A percentile compares a stretch with the other conserved stretches of the same genome.
phyloP scores from a whole-genome alignment of 768 basidiomycete genomes.

The Suillus brevipes region DNA sequence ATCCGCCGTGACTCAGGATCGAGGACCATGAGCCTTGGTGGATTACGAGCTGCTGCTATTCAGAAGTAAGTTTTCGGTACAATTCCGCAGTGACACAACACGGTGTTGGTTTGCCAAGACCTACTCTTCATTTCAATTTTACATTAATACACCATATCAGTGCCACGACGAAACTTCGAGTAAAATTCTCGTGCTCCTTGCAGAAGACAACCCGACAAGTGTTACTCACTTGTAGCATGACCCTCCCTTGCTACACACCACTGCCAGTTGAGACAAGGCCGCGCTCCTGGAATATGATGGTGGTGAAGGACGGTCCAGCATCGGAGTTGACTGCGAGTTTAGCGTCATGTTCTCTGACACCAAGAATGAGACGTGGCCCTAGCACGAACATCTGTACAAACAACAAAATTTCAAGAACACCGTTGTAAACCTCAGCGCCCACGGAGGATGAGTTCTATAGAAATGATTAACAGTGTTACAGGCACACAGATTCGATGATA shows the following conservation, averaged over 20 bases:
- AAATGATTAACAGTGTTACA: not conserved
- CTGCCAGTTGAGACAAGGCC: not conserved
- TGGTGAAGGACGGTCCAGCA: not conserved
- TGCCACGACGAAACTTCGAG: not conserved
- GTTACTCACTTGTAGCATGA: too few relatives aligned
- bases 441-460: not conserved
- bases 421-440: not conserved
- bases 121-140: not conserved
- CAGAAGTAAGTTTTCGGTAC: not conserved
- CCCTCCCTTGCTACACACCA: not conserved
- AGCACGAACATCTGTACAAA: constrained; percentile 1
- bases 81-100: not conserved
- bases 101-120: not conserved
- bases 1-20: not conserved
- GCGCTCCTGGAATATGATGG: constrained; percentile 2
- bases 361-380: not conserved
- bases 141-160: not conserved
- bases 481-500: not conserved
- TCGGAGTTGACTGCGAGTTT: not conserved
- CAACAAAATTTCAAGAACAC: not conserved
- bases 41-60: not conserved
- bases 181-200: not conserved
- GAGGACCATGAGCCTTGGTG: not conserved
- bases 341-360: not conserved
- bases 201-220: constrained; percentile 1